A percentile compares a stretch with the other conserved stretches of the same genome.
Evolutionary conservation across 495 filamentous ascomycete genomes (phyloP).

Genomic region (Xylaria flabelliformis): DNA sequence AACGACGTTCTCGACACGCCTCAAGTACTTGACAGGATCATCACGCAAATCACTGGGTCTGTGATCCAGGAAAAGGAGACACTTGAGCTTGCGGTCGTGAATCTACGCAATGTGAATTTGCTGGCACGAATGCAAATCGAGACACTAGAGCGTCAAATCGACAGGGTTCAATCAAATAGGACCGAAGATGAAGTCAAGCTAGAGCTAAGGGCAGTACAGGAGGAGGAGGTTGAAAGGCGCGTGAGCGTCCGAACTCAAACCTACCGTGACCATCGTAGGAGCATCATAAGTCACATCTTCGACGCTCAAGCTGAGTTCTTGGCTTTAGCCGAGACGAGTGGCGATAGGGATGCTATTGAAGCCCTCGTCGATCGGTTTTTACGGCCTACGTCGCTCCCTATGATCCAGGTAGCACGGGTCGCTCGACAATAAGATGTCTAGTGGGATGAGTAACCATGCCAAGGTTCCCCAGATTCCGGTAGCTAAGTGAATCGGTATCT

Average conservation of each 20-base stretch:
- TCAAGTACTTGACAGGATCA: constrained; percentile 11
- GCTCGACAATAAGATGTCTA: background rate
- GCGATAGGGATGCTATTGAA: constrained; percentile 10
- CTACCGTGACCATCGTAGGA: constrained; percentile 20
- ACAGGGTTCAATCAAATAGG: background rate
- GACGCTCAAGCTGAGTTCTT: constrained; percentile 7
- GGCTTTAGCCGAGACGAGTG: constrained; percentile 10
- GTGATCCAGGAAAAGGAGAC: background rate
- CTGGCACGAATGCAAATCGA: constrained; percentile 3
- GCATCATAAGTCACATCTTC: constrained; percentile 18
- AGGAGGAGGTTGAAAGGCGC: constrained; percentile 14
- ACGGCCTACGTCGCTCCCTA: constrained; percentile 1
- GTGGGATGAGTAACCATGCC: background rate
- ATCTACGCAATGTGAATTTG: background rate
- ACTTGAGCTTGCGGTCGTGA: background rate
- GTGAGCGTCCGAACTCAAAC: constrained; percentile 11
- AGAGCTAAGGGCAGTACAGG: background rate
- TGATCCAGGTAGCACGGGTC: background rate
- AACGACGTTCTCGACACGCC: constrained; percentile 5
- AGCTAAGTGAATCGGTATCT: background rate
- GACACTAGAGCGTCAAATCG: constrained; percentile 11
- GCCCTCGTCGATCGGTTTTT: constrained; percentile 17
- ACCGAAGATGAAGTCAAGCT: constrained; percentile 7
- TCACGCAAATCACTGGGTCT: background rate
- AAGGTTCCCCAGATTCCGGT: constrained; percentile 19